Base-by-base conservation (phyloP, 192 early-diverging fungal species). In the Entomortierella beljakovae region DNA sequence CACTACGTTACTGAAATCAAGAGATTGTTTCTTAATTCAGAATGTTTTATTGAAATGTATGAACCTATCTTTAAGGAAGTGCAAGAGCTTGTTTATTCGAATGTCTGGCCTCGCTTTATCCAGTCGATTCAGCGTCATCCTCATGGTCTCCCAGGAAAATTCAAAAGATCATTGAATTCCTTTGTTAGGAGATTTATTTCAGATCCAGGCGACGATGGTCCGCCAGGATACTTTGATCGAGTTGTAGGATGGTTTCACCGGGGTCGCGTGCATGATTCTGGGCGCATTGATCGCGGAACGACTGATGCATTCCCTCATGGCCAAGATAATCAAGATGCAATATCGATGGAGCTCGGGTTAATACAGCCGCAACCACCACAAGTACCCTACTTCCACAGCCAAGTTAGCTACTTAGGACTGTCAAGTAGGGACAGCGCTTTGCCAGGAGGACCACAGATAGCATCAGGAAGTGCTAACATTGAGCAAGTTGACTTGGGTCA, bases 41-140 rank as follows among this genome's bases (percentile, higher is more conserved):
- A 46, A 3, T 70, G 67, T 22, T 70, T 64, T 25, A 31, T 79
- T 22, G 75, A 79, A 40, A 79, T 79, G 75, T 79, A 70, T 48
- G 75, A 69, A 28, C 75, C 75, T 22, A 42, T 79, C 0, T 61
- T 79, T 26, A 46, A 33, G 23, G 62, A 64, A 23, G 66, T 79
- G 1, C 67, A 69, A 15, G 75, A 79, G 50, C 38, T 79, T 23
- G 75, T 79, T 16, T 79, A 79, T 49, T 26, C 61, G 25, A 79
- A 79, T 23, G 75, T 79, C 8, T 79, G 75, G 75, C 75, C 75
- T 0, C 34, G 75, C 22, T 79, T 79, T 33, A 62, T 79, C 8
- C 61, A 69, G 7, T 70, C 66, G 9, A 31, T 79, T 11, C 75
- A 79, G 42, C 34, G 43, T 8, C 38, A 64, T 4, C 75, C 67